These are phyloP conservation scores for Monosporozyma aerobia DNA, from an alignment of 805 yeast genomes.

Conservation along the genomic window DNA sequence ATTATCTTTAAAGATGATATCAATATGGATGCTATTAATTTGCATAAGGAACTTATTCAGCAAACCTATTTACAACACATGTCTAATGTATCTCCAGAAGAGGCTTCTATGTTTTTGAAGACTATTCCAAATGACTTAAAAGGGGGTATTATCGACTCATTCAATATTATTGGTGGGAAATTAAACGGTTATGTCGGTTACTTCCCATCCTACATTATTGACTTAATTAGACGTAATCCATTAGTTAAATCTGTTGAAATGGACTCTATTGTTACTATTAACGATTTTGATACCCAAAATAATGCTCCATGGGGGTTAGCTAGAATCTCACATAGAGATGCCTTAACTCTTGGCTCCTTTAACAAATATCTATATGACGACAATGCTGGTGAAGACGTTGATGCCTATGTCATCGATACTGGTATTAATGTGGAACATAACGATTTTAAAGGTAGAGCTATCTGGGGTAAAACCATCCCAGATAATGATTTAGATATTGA, in stretches of 20 bases:
- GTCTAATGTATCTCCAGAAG: conserved; percentile 3
- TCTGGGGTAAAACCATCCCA: conserved; percentile 80
- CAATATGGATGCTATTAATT: conserved; percentile 41
- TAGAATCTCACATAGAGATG: conserved; percentile 75
- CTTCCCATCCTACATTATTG: conserved; percentile 67
- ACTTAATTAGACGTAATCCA: conserved; percentile 60
- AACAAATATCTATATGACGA: conserved; percentile 65
- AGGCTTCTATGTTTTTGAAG: conserved; percentile 6
- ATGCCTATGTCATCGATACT: conserved; percentile 82
- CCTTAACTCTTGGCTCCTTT: conserved; percentile 57
- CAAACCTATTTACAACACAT: conserved; percentile 34
- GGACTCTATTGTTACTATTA: conserved; percentile 62
- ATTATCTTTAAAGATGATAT: conserved; percentile 69
- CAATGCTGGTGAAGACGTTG: conserved; percentile 74
- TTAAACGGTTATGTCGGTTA: conserved; percentile 79
- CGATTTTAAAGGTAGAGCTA: conserved; percentile 77
- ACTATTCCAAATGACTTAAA: conserved; percentile 12
- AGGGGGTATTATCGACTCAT: conserved; percentile 54
- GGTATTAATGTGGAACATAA: conserved; percentile 70
- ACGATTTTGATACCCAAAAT: conserved; percentile 56
- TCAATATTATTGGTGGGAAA: conserved; percentile 42
- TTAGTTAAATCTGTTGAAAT: conserved; percentile 60
- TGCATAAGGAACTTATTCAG: conserved; percentile 62
- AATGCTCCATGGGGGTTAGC: conserved; percentile 96
- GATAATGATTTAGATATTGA: conserved; percentile 59